Base-by-base conservation (phyloP, 768 basidiomycete genomes). In the Austroboletus festivus region DNA sequence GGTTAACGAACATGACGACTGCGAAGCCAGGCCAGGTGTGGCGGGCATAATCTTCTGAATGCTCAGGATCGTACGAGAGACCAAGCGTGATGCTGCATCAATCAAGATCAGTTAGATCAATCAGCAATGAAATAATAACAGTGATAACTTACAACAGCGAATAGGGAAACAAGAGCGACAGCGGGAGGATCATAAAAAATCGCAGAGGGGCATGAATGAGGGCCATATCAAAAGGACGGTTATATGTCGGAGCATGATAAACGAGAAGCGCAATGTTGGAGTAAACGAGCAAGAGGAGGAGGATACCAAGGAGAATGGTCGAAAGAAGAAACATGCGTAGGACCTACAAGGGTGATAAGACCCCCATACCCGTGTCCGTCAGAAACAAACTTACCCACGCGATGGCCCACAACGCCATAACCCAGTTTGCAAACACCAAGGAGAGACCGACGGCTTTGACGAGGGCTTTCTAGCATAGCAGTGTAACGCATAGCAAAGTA, bases 191-290 rank as follows among this genome's bases (percentile, higher is more conserved):
- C 80, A 81, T 57, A 64, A 77, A 46, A 50, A 91, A 83, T 3
- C 89, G 76, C 45, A 95, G 72, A 0, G 94, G 94, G 0, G 89
- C 87, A 56, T 96, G 93, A 47, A 96, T 89, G 55, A 94, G 83
- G 0, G 83, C 75, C 28, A 80, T 82, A 64, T 93, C 91, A 34
- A 94, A 65, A 0, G 89, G 90, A 1, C 82, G 77, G 0, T 69
- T 63, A 20, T 70, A 70, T 0, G 71, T 77, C 0, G 86, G 85
- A 0, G 75, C 67, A 40, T 86, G 86, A 60, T 93, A 91, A 15
- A 85, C 69, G 37, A 93, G 71, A 6, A 95, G 75, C 0, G 82
- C 82, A 39, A 92, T 58, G 61, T 93, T 92, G 46, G 90, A 83
- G 55, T 90, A 93, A 9, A 90, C 58, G 1, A 96, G 73, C 38